Evolutionary conservation across 1,284 basidiomycete species (phyloP).

Genomic region (Cryptococcus wingfieldii): DNA sequence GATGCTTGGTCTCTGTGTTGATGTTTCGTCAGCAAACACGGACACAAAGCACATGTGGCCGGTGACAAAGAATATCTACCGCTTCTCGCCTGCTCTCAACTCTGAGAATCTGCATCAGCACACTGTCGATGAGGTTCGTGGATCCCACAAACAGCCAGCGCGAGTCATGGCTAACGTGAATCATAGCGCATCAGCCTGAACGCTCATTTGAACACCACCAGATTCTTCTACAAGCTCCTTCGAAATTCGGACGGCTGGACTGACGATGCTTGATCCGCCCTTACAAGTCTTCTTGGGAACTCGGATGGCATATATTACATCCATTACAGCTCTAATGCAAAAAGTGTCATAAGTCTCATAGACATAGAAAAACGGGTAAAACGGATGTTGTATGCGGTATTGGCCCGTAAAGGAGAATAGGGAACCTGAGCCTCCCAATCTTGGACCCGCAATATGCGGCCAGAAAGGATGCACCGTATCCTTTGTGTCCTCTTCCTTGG

Average conservation of each 20-base stretch:
- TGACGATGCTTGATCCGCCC: background rate
- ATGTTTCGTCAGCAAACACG: slow-evolving; percentile 35
- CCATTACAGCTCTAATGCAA: too few species aligned
- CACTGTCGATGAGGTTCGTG: slow-evolving; percentile 52
- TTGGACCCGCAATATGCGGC: too few species aligned
- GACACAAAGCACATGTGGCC: slow-evolving; percentile 51
- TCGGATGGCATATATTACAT: too few species aligned
- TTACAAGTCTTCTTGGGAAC: too few species aligned
- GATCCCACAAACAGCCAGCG: background rate
- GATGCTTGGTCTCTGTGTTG: background rate
- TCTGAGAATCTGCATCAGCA: slow-evolving; percentile 47
- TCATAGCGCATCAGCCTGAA: slow-evolving; percentile 39
- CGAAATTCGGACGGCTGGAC: slow-evolving; percentile 49
- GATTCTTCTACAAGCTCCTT: slow-evolving; percentile 54
- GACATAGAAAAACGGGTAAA: too few species aligned
- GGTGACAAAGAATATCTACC: slow-evolving; percentile 51
- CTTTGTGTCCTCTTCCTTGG: too few species aligned
- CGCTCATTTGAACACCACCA: slow-evolving; percentile 50
- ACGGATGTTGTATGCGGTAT: too few species aligned
- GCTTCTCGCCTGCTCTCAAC: slow-evolving; percentile 48
- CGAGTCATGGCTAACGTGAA: background rate
- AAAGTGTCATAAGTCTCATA: too few species aligned
- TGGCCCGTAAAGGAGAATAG: too few species aligned
- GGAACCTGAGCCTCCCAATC: too few species aligned
- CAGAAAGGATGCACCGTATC: too few species aligned